Evolutionary conservation across 108 stramenopile genomes (phyloP).

Genomic region (Pseudonitzschia delicatissima): DNA sequence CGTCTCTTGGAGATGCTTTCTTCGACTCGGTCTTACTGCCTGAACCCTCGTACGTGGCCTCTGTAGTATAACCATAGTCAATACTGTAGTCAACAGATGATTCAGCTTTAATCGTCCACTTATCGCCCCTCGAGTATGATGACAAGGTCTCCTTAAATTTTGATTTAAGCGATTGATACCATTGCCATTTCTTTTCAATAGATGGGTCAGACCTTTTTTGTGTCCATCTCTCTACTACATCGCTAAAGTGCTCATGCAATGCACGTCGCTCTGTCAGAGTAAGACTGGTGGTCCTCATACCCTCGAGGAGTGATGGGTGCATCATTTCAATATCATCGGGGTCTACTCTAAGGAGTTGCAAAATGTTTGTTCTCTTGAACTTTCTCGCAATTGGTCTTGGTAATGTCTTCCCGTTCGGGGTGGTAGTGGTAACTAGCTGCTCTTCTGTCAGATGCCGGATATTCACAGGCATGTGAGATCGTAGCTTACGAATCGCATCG

Average conservation of each 20-base stretch:
- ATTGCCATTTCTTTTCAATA: constrained; percentile 27
- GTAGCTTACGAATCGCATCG: constrained; percentile 22
- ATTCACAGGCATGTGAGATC: constrained; percentile 42
- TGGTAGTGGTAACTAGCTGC: constrained; percentile 16
- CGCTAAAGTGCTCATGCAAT: constrained; percentile 35
- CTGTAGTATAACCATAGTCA: constrained; percentile 37
- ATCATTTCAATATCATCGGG: constrained; percentile 39
- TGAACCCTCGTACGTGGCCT: constrained; percentile 23
- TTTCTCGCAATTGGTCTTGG: constrained; percentile 35
- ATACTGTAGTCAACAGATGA: constrained; percentile 20
- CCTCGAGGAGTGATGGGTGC: constrained; percentile 39
- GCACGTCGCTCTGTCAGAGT: constrained; percentile 48
- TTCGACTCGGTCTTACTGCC: background rate
- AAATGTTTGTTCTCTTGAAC: constrained; percentile 43
- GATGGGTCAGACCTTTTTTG: constrained; percentile 17
- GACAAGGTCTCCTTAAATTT: constrained; percentile 37
- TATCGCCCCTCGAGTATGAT: constrained; percentile 29
- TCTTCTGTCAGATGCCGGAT: constrained; percentile 32
- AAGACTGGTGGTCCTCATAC: constrained; percentile 37
- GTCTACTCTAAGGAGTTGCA: constrained; percentile 39
- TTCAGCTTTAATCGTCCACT: constrained; percentile 40
- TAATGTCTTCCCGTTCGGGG: constrained; percentile 41
- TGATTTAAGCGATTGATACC: constrained; percentile 28
- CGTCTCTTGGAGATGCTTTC: background rate
- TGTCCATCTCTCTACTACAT: constrained; percentile 22